These are phyloP conservation scores for Sporisorium reilianum DNA, from an alignment of 1,284 basidiomycete genomes.

Conservation along the genomic window DNA sequence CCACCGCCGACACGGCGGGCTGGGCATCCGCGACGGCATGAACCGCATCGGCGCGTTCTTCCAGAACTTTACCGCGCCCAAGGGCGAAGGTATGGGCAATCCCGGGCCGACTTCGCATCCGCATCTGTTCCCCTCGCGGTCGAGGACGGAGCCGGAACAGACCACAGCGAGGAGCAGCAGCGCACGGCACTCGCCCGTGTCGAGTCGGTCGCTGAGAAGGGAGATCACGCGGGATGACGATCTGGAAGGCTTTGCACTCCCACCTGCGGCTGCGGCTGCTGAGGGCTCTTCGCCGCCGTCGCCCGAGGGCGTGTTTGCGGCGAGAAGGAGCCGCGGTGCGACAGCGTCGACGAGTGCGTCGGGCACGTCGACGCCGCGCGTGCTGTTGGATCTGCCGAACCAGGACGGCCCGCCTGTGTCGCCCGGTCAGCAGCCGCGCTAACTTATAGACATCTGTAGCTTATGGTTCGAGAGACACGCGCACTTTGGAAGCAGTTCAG, in stretches of 20 bases:
- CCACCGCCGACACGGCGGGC: constrained; percentile 14
- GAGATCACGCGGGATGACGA: constrained; percentile 14
- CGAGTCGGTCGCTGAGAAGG: constrained; percentile 7
- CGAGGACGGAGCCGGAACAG: background rate
- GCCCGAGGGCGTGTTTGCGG: background rate
- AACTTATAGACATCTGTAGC: background rate
- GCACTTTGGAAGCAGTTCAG: no score
- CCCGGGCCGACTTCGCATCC: constrained; percentile 48
- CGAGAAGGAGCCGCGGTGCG: background rate
- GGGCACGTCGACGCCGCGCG: constrained; percentile 19
- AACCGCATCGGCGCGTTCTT: constrained; percentile 44
- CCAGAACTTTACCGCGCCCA: constrained; percentile 46
- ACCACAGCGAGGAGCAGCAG: background rate
- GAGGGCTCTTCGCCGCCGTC: background rate
- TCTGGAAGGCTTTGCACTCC: constrained; percentile 13
- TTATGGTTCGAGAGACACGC: no score
- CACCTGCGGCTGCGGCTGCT: constrained; percentile 8
- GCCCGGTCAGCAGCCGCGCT: constrained; percentile 12
- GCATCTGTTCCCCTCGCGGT: constrained; percentile 34
- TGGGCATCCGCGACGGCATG: constrained; percentile 40
- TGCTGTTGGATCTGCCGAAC: constrained; percentile 23
- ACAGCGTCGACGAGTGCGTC: background rate
- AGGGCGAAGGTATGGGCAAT: constrained; percentile 56
- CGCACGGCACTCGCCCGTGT: constrained; percentile 2
- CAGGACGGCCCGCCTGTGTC: constrained; percentile 22